These are phyloP conservation scores for Tetrapyrgos nigripes DNA, from an alignment of 1,284 basidiomycete genomes.

Conservation along the genomic window DNA sequence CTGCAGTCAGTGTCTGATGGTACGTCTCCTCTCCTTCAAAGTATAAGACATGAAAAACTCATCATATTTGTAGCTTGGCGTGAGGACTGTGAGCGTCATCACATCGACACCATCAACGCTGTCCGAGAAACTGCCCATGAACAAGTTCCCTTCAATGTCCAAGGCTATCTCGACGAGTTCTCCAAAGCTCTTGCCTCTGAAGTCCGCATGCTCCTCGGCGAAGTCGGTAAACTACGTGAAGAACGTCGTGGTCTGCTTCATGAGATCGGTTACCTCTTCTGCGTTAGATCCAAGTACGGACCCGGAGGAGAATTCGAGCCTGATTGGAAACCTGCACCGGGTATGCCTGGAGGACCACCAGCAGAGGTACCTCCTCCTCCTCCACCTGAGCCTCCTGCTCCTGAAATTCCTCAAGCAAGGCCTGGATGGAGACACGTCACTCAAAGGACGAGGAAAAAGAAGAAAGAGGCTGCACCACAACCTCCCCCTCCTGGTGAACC, in stretches of 20 bases:
- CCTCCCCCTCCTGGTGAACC: constrained; percentile 36
- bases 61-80: constrained; percentile 56
- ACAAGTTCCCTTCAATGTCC: constrained; percentile 79
- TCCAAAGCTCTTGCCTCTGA: constrained; percentile 80
- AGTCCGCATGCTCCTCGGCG: constrained; percentile 76
- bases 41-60: constrained; percentile 3
- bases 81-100: constrained; percentile 63
- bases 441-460: constrained; percentile 45
- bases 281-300: constrained; percentile 72
- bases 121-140: constrained; percentile 70
- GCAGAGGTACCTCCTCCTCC: constrained; percentile 42
- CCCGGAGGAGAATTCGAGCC: constrained; percentile 79
- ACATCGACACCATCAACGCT: constrained; percentile 65
- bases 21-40: constrained; percentile 33
- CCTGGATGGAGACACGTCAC: constrained; percentile 65
- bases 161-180: constrained; percentile 83
- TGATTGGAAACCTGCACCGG: constrained; percentile 66
- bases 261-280: constrained; percentile 71
- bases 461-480: constrained; percentile 43
- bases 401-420: constrained; percentile 48
- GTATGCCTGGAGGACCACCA: constrained; percentile 44
- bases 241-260: constrained; percentile 74
- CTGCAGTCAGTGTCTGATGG: constrained; percentile 59
- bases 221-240: constrained; percentile 79
- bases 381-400: constrained; percentile 47